Percentiles rank a stretch among this genome's conserved stretches.
Evolutionary conservation across 1,284 basidiomycete species (phyloP).

Genomic region (Macrocybe sp.): DNA sequence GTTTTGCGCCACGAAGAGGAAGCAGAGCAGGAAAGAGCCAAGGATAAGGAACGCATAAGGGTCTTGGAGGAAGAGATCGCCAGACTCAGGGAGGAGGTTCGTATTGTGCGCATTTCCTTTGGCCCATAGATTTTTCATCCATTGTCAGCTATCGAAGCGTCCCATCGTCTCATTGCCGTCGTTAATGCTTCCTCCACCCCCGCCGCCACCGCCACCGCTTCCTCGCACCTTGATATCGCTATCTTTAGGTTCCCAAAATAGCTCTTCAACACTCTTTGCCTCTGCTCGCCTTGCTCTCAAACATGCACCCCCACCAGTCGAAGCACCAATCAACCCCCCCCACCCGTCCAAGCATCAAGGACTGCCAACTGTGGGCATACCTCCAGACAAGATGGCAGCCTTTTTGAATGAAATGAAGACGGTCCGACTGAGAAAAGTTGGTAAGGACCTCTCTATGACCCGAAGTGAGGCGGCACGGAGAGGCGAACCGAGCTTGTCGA

Average conservation of each 20-base stretch:
- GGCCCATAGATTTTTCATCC: slow-evolving; percentile 1
- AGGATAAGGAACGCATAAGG: slow-evolving; percentile 58
- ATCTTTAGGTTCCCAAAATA: slow-evolving; percentile 24
- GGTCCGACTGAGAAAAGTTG: slow-evolving; percentile 55
- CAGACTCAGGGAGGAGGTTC: slow-evolving; percentile 58
- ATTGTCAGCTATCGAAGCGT: slow-evolving; percentile 43
- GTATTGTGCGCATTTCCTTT: slow-evolving; percentile 5
- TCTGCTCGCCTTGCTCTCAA: slow-evolving; percentile 60
- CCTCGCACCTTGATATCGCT: slow-evolving; percentile 27
- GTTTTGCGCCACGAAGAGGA: slow-evolving; percentile 7
- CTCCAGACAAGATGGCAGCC: slow-evolving; percentile 74
- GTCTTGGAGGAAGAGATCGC: slow-evolving; percentile 64
- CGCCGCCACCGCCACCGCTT: slow-evolving; percentile 43
- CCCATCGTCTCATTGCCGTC: slow-evolving; percentile 15
- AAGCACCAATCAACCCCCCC: slow-evolving; percentile 57
- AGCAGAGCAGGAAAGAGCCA: slow-evolving; percentile 37
- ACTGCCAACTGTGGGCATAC: slow-evolving; percentile 62
- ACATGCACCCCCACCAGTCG: slow-evolving; percentile 49
- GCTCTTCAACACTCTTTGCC: slow-evolving; percentile 39
- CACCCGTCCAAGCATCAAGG: slow-evolving; percentile 40
- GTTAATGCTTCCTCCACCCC: slow-evolving; percentile 31
- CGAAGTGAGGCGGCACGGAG: no score
- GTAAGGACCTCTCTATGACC: slow-evolving; percentile 1
- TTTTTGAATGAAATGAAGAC: slow-evolving; percentile 77
- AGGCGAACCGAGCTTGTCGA: not conserved